Base-by-base conservation (phyloP, 345 rosid species). In the Tarenaya hassleriana region DNA sequence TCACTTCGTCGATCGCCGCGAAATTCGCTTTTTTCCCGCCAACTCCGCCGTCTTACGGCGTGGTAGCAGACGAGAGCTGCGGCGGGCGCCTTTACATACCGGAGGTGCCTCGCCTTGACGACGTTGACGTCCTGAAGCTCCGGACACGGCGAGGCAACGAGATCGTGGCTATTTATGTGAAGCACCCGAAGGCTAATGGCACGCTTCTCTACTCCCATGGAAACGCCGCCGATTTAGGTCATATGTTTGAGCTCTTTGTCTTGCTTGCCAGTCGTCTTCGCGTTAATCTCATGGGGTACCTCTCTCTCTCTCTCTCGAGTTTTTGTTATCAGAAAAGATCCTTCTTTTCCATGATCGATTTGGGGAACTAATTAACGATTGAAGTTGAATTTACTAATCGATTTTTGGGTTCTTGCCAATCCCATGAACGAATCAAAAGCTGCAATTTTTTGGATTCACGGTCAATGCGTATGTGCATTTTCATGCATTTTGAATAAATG, bases 11-110 rank as follows among this genome's bases (percentile, higher is more conserved):
- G 47, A 88, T 92, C 58, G 98, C 98, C 38, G 83, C 98, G 8
- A 92, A 92, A 68, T 92, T 92, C 70, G 97, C 98, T 5, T 92
- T 88, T 65, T 92, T 92, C 75, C 98, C 97, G 63, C 98, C 98
- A 34, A 80, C 56, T 16, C 98, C 98, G 20, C 87, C 98, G 46
- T 88, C 98, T 0, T 92, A 92, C 50, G 34, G 18, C 4, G 75
- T 91, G 10, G 61, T 75, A 35, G 58, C 69, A 27, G 78, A 75
- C 68, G 80, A 73, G 8, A 69, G 62, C 34, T 42, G 58, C 55
- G 74, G 70, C 14, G 85, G 74, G n/a, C 56, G 71, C 2, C 71
- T 84, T 0, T 62, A 47, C 58, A 79, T 85, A 27, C 80, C 78
- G 48, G 82, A 77, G 52, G 69, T 82, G 0, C 88, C 83, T 3